phyloP scores from a whole-genome alignment of 495 filamentous ascomycete genomes.

The Neurospora sp. region DNA sequence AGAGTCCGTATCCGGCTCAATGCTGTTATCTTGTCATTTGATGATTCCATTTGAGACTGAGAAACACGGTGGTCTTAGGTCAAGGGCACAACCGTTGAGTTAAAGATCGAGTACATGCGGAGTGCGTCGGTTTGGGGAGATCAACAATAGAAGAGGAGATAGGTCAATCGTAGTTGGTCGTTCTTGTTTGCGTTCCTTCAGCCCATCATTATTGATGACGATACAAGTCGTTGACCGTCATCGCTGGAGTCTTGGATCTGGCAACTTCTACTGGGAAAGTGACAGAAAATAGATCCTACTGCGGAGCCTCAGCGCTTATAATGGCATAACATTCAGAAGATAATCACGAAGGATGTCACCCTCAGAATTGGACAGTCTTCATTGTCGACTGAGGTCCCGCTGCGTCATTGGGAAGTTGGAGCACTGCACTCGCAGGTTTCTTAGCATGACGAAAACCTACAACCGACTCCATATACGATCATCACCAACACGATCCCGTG shows the following conservation, averaged over 20 bases:
- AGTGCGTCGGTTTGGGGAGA: neutral
- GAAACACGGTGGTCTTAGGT: neutral
- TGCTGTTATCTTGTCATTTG: neutral
- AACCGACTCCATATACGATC: neutral
- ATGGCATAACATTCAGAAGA: neutral
- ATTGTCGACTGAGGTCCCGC: neutral
- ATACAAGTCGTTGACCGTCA: neutral
- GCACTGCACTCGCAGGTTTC: neutral
- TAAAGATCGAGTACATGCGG: neutral
- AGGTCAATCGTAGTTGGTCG: neutral
- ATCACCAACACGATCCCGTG: neutral
- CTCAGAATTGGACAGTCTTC: neutral
- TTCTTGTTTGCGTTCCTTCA: neutral
- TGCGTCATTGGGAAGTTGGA: neutral
- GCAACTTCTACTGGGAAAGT: too few relatives aligned
- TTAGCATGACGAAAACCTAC: neutral
- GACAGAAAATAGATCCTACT: neutral
- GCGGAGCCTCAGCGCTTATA: too few relatives aligned
- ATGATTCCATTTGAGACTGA: neutral
- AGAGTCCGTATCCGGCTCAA: neutral
- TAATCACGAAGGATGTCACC: neutral
- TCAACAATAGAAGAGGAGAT: neutral
- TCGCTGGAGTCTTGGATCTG: neutral
- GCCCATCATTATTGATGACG: neutral
- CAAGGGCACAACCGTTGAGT: neutral